Evolutionary conservation across 129 eudicot genomes (phyloP), one percentile per base, ranked within the genome.

Genomic region (Chrysanthemum makinoi): DNA sequence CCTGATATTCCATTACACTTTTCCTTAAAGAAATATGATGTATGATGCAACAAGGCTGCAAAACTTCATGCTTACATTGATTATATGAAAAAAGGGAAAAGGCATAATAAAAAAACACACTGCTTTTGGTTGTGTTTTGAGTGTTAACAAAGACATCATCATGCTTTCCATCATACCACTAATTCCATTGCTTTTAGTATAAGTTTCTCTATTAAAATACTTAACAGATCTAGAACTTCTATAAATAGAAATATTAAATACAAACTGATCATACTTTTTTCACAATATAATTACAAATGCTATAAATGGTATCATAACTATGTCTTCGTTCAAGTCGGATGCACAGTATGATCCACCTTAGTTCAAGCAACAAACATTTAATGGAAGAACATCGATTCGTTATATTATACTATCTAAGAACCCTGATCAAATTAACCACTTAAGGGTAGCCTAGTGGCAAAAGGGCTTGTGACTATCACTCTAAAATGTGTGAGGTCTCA

Each of bases 91-190:
- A 55, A 48, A 55, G 59, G 15, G 13, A 59, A 28, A 48, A 39
- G 7, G 46, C 0, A 39, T 2, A 54, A 14, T 3, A 75, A 20
- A 47, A 26, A 46, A 70, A 39, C 35, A 52, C 18, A 5, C 28
- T 57, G 76, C 66, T 77, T 77, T 77, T 62, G 66, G 61, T 63
- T 70, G 72, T 70, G 53, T 70, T 70, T 70, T 44, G 81, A 70
- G 81, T 77, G 71, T 70, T 57, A 60, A 28, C 72, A 77, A 63
- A 70, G 81, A 54, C 81, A 57, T 59, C 26, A 73, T 73, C 53
- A 73, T 62, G 77, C 30, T 28, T 30, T 65, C 49, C 20, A 75
- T 66, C 61, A 68, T 76, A 66, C 68, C 67, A 19, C 33, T 70
- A 51, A 68, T 68, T 69, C 49, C 75, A 43, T 77, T 62, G 65